These are phyloP conservation scores for Phylloporus sp. DNA, from an alignment of 768 basidiomycete species.

Conservation along the genomic window DNA sequence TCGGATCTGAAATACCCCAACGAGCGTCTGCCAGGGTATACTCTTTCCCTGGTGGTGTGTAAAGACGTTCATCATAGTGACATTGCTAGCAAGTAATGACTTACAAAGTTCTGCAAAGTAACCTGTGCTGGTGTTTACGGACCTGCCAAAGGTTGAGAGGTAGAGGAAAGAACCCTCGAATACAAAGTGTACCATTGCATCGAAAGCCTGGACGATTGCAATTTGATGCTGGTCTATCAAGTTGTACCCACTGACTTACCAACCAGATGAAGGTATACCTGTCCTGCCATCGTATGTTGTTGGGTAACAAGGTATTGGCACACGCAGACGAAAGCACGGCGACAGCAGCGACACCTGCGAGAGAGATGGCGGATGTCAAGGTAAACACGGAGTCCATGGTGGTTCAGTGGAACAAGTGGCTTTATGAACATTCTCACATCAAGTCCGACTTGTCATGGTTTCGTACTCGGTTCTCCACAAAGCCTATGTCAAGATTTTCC, in stretches of 20 bases:
- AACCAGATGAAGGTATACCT: conserved; percentile 75
- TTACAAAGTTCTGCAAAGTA: conserved; percentile 72
- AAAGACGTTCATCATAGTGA: background rate
- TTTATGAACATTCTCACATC: background rate
- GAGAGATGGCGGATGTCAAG: conserved; percentile 57
- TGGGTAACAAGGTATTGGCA: conserved; percentile 56
- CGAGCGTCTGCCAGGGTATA: conserved; percentile 77
- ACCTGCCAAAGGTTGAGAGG: conserved; percentile 68
- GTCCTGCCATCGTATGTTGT: conserved; percentile 61
- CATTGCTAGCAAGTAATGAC: conserved; percentile 19
- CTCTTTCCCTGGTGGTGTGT: conserved; percentile 58
- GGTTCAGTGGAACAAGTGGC: background rate
- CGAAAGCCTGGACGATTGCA: conserved; percentile 54
- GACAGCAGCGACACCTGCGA: conserved; percentile 54
- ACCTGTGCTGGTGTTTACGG: conserved; percentile 66
- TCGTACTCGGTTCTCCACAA: conserved; percentile 52
- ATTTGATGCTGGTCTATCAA: background rate
- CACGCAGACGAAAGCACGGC: conserved; percentile 50
- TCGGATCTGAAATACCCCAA: conserved; percentile 78
- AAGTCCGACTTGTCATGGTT: conserved; percentile 28
- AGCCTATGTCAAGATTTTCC: conserved; percentile 70
- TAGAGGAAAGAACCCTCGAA: conserved; percentile 82
- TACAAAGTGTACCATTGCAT: conserved; percentile 73
- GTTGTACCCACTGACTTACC: conserved; percentile 38
- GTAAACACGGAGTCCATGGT: conserved; percentile 43